These are phyloP conservation scores for Phenoliferia sp. DNA, from an alignment of 1,284 basidiomycete species.

Conservation along the genomic window DNA sequence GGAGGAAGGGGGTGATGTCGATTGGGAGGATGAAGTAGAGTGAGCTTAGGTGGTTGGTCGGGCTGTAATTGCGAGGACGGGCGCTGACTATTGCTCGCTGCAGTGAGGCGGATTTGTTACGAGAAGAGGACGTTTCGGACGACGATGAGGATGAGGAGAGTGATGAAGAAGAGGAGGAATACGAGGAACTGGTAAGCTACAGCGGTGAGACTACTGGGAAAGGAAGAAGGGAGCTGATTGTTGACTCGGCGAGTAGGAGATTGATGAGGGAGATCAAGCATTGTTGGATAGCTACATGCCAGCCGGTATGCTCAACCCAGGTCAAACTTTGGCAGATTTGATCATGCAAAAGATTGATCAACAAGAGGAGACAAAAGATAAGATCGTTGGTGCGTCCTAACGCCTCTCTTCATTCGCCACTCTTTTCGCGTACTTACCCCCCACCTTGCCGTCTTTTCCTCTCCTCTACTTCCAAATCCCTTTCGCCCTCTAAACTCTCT, in stretches of 20 bases:
- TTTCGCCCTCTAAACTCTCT: slow-evolving; percentile 87
- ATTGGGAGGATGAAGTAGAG: slow-evolving; percentile 12
- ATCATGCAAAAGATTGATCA: slow-evolving; percentile 87
- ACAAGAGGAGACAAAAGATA: slow-evolving; percentile 32
- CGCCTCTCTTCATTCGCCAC: neutral
- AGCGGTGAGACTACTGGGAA: neutral
- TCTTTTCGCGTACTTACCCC: neutral
- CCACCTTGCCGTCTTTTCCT: no score
- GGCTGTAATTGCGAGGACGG: neutral
- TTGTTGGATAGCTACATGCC: slow-evolving; percentile 73
- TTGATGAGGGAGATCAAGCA: slow-evolving; percentile 80
- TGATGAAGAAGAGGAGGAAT: slow-evolving; percentile 48
- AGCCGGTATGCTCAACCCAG: slow-evolving; percentile 51
- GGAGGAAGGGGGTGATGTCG: slow-evolving; percentile 16
- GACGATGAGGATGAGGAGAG: slow-evolving; percentile 41
- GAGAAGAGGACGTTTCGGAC: slow-evolving; percentile 17
- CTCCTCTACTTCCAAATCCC: slow-evolving; percentile 51
- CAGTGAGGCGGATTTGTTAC: slow-evolving; percentile 32
- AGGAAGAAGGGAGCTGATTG: neutral
- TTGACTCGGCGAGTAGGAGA: slow-evolving; percentile 55
- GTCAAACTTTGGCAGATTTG: slow-evolving; percentile 85
- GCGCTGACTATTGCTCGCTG: neutral
- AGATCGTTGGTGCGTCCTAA: neutral
- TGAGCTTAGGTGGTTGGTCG: slow-evolving; percentile 5
- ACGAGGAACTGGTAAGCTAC: slow-evolving; percentile 48